Conservation (phyloP, 1,284 basidiomycete species). For the Rhodotorula glutinis region DNA sequence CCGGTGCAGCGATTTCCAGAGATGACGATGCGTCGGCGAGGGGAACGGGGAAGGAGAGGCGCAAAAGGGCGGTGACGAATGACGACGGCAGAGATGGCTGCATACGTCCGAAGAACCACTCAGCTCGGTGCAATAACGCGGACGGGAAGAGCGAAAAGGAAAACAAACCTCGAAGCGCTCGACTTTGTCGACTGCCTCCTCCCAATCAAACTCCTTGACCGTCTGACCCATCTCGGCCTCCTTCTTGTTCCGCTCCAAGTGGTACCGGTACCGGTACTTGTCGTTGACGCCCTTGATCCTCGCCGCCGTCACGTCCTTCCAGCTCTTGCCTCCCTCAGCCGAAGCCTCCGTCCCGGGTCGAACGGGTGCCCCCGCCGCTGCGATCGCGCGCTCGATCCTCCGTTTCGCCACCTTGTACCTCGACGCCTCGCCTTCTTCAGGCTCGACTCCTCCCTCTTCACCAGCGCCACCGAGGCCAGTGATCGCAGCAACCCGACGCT, state of each 20-base stretch:
- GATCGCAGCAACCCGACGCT: conserved; percentile 12
- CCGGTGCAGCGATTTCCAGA: neutral
- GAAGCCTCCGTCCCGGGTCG: neutral
- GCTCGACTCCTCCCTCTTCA: neutral
- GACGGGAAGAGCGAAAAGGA: neutral
- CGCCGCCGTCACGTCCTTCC: conserved; percentile 30
- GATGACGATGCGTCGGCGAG: conserved; percentile 17
- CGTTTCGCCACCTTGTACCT: conserved; percentile 24
- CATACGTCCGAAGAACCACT: neutral
- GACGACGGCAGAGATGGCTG: conserved; percentile 35
- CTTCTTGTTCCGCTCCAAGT: conserved; percentile 22
- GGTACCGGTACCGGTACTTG: conserved; percentile 32
- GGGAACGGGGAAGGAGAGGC: conserved; percentile 31
- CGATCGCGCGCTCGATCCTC: conserved; percentile 31
- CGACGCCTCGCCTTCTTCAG: conserved; percentile 9
- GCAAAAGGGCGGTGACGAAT: conserved; percentile 35
- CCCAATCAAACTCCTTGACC: conserved; percentile 16
- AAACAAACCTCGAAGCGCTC: conserved; percentile 29
- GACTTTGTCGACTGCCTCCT: conserved; percentile 24
- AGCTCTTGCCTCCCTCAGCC: conserved; percentile 8
- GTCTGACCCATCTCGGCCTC: conserved; percentile 31
- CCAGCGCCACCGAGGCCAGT: neutral
- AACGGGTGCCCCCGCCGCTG: conserved; percentile 9
- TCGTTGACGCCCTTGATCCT: conserved; percentile 36
- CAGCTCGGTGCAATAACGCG: too few species aligned